Base-by-base conservation (phyloP, 179 eudicot genomes). In the Spergularia azorica region DNA sequence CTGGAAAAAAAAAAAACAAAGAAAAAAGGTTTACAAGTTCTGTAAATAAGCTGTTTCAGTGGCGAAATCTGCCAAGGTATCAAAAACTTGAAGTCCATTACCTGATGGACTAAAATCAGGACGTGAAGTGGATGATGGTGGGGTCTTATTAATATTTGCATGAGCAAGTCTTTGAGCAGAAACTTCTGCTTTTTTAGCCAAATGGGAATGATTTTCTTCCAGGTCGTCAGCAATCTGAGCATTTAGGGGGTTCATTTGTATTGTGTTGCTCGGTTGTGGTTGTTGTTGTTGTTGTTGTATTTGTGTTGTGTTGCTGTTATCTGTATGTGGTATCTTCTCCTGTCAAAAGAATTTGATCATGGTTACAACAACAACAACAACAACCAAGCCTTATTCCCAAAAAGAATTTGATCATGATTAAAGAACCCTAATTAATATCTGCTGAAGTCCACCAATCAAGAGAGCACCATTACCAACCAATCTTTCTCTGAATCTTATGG, bases 321-420 rank as follows among this genome's bases (percentile, higher is more conserved):
- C 84, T 58, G 77, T 76, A 69, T 68, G 82, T 51, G 86, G 84
- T 72, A 82, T 93, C 73, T 84, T 86, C 71, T 83, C 84, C 97
- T 95, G 93, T 57, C 72, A 82, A 26, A 26, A 26, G 32, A 26
- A 26, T 26, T 26, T 26, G 32, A 26, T 26, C 32, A 26, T 26
- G 32, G 2, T 26, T 26, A 26, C 32, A 26, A 26, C 1, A 26
- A 26, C 32, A 26, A 26, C 32, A 26, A 26, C 32, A 26, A 26
- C 32, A 0, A 21, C 21, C 32, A 26, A 26, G 32, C 32, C 32
- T 26, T 26, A 26, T 26, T 26, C 32, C 32, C 1, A 26, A 26
- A 26, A 82, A 63, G 12, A 77, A 46, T 55, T 51, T 41, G 21
- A 63, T 67, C 61, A 66, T 13, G 26, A 76, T 41, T 16, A 36